Conservation (phyloP, 352 stramenopile species). For the Phytopythium chamaehyphon region DNA sequence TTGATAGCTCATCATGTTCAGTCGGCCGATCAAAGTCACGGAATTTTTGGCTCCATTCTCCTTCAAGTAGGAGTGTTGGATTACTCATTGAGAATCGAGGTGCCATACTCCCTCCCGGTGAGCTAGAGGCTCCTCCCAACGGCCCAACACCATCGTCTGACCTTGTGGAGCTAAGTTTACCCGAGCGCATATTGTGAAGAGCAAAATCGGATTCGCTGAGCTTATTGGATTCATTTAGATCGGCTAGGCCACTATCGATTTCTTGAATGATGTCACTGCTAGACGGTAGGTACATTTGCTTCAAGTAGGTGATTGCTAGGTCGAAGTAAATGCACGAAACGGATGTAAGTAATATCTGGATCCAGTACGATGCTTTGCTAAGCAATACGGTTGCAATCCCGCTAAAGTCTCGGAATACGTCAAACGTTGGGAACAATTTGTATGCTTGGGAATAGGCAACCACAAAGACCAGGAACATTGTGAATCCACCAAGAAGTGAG, state of each 20-base stretch:
- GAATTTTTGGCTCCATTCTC: constrained; percentile 80
- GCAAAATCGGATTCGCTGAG: constrained; percentile 13
- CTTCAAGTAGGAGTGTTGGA: constrained; percentile 37
- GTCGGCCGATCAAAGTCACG: constrained; percentile 72
- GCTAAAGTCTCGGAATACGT: constrained; percentile 76
- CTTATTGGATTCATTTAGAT: constrained; percentile 5
- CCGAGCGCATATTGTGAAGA: constrained; percentile 9
- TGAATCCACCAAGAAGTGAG: constrained; percentile 58
- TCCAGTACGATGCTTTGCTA: constrained; percentile 48
- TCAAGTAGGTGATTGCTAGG: constrained; percentile 66
- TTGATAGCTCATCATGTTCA: constrained; percentile 77
- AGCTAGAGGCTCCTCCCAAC: too few relatives aligned
- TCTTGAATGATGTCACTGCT: constrained; percentile 84
- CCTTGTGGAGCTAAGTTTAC: constrained; percentile 8
- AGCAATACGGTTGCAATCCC: constrained; percentile 63
- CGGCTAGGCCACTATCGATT: constrained; percentile 68
- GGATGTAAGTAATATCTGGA: constrained; percentile 56
- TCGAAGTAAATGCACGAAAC: constrained; percentile 61
- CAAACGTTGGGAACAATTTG: constrained; percentile 50
- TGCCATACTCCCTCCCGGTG: too few relatives aligned
- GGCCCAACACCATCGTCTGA: constrained; percentile 1
- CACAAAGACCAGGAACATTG: constrained; percentile 71
- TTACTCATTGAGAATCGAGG: background rate
- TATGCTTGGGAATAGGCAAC: constrained; percentile 61
- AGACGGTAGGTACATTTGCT: constrained; percentile 80